Evolutionary conservation across 257 asterid genomes (phyloP).

Genomic region (Voacanga thouarsii): DNA sequence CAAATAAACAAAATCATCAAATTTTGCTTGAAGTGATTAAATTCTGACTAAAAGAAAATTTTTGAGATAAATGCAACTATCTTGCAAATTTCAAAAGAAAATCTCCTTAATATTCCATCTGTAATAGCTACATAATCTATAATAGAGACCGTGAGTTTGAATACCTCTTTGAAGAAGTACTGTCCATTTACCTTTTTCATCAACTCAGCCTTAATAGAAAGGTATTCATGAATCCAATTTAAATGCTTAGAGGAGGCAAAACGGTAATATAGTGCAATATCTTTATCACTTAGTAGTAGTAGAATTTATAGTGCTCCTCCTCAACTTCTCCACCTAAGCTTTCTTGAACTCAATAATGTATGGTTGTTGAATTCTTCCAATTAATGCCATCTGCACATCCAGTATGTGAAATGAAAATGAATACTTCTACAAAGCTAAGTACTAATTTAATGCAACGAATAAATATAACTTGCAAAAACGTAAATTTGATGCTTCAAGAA

Average conservation of each 20-base stretch:
- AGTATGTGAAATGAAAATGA: slow-evolving; percentile 12
- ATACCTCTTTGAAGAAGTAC: slow-evolving; percentile 90
- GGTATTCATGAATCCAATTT: neutral
- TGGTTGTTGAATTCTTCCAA: slow-evolving; percentile 84
- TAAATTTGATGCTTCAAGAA: neutral
- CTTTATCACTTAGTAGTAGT: neutral
- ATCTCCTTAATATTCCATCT: neutral
- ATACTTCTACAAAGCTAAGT: neutral
- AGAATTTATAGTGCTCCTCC: slow-evolving; percentile 10
- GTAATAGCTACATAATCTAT: neutral
- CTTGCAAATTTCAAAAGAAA: neutral
- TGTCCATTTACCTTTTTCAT: slow-evolving; percentile 92
- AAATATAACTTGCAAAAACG: neutral
- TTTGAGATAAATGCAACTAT: neutral
- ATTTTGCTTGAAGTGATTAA: neutral
- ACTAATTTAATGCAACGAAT: neutral
- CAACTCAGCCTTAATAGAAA: slow-evolving; percentile 76
- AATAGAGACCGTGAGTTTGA: slow-evolving; percentile 14
- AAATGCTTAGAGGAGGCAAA: neutral
- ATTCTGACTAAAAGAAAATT: neutral
- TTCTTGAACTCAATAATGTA: slow-evolving; percentile 94
- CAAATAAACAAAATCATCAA: slow-evolving; percentile 11
- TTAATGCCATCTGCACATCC: slow-evolving; percentile 83
- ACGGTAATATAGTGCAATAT: neutral
- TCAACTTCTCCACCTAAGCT: slow-evolving; percentile 99